Evolutionary conservation across 1,284 basidiomycete species (phyloP).

Genomic region (Wolfiporia cocos): DNA sequence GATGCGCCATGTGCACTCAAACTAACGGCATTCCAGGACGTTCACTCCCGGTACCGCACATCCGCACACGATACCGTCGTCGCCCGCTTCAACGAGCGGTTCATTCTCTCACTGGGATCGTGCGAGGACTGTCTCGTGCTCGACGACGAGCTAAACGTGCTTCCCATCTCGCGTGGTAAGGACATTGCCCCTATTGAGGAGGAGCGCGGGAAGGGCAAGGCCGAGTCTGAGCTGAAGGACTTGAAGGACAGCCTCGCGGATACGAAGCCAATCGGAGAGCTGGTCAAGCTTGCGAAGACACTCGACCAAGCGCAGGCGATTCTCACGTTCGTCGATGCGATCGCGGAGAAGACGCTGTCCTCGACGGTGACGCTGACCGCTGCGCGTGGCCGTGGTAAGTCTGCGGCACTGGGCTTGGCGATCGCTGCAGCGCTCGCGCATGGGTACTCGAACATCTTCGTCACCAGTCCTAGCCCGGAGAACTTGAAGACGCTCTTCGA

Average conservation of each 20-base stretch:
- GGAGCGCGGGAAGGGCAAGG: constrained; percentile 45
- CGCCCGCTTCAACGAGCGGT: constrained; percentile 97
- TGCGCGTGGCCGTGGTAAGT: constrained; percentile 93
- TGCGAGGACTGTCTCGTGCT: constrained; percentile 90
- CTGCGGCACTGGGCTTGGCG: constrained; percentile 90
- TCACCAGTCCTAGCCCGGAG: constrained; percentile 96
- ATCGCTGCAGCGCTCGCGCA: constrained; percentile 92
- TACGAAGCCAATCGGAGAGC: constrained; percentile 84
- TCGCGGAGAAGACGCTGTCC: constrained; percentile 88
- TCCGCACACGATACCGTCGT: constrained; percentile 87
- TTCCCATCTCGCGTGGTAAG: constrained; percentile 95
- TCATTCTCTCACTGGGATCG: constrained; percentile 90
- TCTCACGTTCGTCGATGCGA: constrained; percentile 89
- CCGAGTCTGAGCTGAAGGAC: constrained; percentile 68
- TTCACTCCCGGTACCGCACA: constrained; percentile 90
- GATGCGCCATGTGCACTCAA: background rate
- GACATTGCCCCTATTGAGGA: constrained; percentile 79
- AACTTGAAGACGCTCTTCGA: constrained; percentile 98
- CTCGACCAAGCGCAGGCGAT: constrained; percentile 91
- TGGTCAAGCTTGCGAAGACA: constrained; percentile 90
- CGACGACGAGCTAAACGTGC: constrained; percentile 97
- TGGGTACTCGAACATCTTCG: constrained; percentile 98
- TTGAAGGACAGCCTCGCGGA: constrained; percentile 80
- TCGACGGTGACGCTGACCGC: constrained; percentile 96
- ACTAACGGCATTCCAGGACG: constrained; percentile 56